Conservation (phyloP, 129 eudicot genomes). For the Cynara cardunculus region DNA sequence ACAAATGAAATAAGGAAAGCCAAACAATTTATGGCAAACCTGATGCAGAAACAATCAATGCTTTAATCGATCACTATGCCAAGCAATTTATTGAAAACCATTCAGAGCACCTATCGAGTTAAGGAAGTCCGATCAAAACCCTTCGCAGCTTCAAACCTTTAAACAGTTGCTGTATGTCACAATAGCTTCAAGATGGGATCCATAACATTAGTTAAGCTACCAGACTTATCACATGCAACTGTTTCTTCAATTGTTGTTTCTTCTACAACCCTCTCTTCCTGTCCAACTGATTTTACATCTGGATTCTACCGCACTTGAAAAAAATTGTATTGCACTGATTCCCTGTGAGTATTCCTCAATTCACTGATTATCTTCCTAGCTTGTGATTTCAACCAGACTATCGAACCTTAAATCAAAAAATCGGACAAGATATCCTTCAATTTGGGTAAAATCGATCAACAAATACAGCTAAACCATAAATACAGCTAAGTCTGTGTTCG, state of each 20-base stretch:
- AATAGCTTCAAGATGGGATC: slow-evolving; percentile 34
- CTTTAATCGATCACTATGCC: too few relatives aligned
- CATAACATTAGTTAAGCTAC: slow-evolving; percentile 31
- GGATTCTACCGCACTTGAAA: slow-evolving; percentile 62
- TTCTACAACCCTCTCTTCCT: slow-evolving; percentile 70
- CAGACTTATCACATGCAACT: slow-evolving; percentile 34
- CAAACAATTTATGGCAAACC: too few relatives aligned
- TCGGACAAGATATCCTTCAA: too few relatives aligned
- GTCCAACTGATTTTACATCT: slow-evolving; percentile 85
- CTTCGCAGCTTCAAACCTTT: too few relatives aligned
- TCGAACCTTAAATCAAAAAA: slow-evolving; percentile 90
- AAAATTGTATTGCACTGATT: slow-evolving; percentile 64
- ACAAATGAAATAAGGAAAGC: slow-evolving; percentile 87
- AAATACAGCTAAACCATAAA: too few relatives aligned
- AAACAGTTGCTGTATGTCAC: too few relatives aligned
- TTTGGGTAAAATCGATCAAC: too few relatives aligned
- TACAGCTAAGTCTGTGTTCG: too few relatives aligned
- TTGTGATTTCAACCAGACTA: slow-evolving; percentile 72
- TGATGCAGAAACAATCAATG: too few relatives aligned
- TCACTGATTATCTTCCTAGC: slow-evolving; percentile 93
- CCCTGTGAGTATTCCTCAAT: slow-evolving; percentile 85
- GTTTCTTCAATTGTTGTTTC: slow-evolving; percentile 40
- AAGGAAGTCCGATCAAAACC: too few relatives aligned
- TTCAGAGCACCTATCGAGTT: too few relatives aligned
- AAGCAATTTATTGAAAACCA: too few relatives aligned